phyloP scores from a whole-genome alignment of 306 rosid species.

The Vicia villosa region DNA sequence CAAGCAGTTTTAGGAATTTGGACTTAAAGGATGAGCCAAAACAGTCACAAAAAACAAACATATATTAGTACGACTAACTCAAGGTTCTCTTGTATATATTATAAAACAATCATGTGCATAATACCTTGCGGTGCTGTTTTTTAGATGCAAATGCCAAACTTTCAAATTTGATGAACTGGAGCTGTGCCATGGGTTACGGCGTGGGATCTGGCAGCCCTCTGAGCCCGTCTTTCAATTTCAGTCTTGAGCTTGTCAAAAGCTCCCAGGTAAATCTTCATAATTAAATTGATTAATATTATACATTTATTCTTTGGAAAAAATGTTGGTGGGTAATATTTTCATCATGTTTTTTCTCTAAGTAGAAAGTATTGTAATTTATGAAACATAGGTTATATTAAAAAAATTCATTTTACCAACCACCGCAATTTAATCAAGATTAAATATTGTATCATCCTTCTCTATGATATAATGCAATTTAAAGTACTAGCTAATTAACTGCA shows the following conservation, averaged over 20 bases:
- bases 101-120: conserved; percentile 22
- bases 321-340: conserved; percentile 2
- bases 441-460: conserved; percentile 11
- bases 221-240: conserved; percentile 89
- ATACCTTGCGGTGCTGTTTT: conserved; percentile 34
- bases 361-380: conserved; percentile 9
- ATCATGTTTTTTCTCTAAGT: conserved; percentile 22
- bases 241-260: conserved; percentile 79
- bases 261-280: conserved; percentile 58
- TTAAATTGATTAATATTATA: conserved; percentile 19
- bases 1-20: conserved; percentile 13
- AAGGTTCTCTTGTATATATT: not conserved
- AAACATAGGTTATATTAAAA: conserved; percentile 16
- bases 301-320: conserved; percentile 31
- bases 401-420: conserved; percentile 15
- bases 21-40: conserved; percentile 24
- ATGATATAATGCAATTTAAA: conserved; percentile 25
- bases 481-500: conserved; percentile 20
- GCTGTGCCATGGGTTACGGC: conserved; percentile 85
- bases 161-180: conserved; percentile 78
- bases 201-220: conserved; percentile 87
- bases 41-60: conserved; percentile 2
- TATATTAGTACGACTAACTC: not conserved
- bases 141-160: conserved; percentile 60
- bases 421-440: conserved; percentile 6